Evolutionary conservation across 1,139 yeast genomes (phyloP), one percentile per base, ranked within the genome.

Genomic region (Taphrina pruni): DNA sequence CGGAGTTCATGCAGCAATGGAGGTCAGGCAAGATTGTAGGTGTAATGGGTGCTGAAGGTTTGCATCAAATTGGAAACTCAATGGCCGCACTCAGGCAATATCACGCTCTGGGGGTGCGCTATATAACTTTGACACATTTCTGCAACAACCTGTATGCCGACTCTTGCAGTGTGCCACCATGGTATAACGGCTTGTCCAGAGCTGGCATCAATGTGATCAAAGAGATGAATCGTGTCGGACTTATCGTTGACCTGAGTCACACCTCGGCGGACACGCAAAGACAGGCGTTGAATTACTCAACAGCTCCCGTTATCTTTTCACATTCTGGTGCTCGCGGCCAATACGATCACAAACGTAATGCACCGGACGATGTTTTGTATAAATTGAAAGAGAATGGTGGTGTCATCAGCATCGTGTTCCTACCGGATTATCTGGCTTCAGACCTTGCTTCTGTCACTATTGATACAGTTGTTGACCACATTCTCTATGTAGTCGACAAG

Each of bases 81-180:
- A 73, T 84, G 21, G 85, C 81, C 6, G 84, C 83, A n/a, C 77
- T 84, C 45, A 78, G 87, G 72, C 81, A 79, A 72, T 84, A 82
- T 72, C 79, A 74, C 70, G 84, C 81, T 9, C 74, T 84, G 35
- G 87, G 87, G 6, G 85, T 84, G 14, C 75, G 86, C 60, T 84
- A 84, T 73, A 82, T 83, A 58, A 84, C 87, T 0, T 73, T 84
- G 65, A 84, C 86, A 1, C 87, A 84, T 71, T 84, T 84, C 72
- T 83, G 87, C 75, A 86, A 84, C 73, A 84, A 84, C 70, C 86
- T 86, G 0, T 84, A 83, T 75, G 86, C 87, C 2, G 84, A 86
- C 14, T 85, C 86, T 12, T 85, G 79, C 26, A 86, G 86, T 0
- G 77, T 79, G 50, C 52, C 57, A 6, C 61, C 65, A 1, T 20